Base-by-base conservation (phyloP, 2,329 filamentous ascomycete genomes). In the Penicillium rolfsii region DNA sequence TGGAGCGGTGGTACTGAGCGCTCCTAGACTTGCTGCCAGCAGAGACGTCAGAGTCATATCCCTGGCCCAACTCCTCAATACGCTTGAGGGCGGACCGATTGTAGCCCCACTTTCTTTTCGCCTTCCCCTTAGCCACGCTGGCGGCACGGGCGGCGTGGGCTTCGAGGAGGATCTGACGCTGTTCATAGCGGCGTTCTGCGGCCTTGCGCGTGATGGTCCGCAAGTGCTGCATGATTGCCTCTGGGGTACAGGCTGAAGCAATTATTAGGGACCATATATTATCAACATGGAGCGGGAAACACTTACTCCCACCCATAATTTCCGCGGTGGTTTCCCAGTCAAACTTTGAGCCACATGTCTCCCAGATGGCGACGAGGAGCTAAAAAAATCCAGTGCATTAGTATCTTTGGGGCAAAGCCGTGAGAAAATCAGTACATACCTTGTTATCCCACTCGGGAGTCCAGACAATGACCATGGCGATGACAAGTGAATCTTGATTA, bases 191-290 rank as follows among this genome's bases (percentile, higher is more conserved):
- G 9, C 19, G 24, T 1, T 45, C 24, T 1, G 11, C 35, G 14
- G 26, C 36, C 46, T 52, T 52, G 7, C 28, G 26, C 9, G 33
- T 28, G 12, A 59, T 14, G 9, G 16, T 14, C 12, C 52, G 52
- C 5, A 59, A 19, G 46, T 50, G 43, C 24, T 56, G 58, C 33
- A 43, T 59, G 36, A 59, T 30, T 9, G 38, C 57, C 14, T 59
- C 57, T 1, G 49, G 16, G 28, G 57, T 52, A 41, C 57, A 59
- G 5, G 35, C 57, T 59, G 14, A 19, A 5, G 11, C 16, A n/a
- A 16, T 22, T 16, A 11, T 52, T 35, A 38, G 38, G 35, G 12
- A 36, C 0, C 11, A n/a, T 12, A 19, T 14, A 16, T 5, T 7
- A 48, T 14, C 4, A 5, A 30, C 4, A 16, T 19, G 11, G 11